Evolutionary conservation across 2,329 filamentous ascomycete species (phyloP).

Genomic region (Fusarium pseudonygamai): DNA sequence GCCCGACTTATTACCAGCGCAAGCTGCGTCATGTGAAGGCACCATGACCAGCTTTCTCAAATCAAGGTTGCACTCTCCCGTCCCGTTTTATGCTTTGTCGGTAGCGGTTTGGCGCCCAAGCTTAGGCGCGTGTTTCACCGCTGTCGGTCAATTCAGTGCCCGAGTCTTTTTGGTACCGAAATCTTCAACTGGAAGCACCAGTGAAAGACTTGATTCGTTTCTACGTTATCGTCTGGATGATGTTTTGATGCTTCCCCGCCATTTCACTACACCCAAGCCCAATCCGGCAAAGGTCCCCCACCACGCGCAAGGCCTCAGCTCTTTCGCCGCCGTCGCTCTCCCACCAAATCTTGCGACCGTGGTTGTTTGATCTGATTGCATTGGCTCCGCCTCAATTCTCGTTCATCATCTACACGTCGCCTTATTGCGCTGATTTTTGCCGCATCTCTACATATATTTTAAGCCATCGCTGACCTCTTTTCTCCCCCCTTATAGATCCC

Average conservation of each 20-base stretch:
- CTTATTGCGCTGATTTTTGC: conserved; percentile 21
- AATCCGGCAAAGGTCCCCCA: conserved; percentile 45
- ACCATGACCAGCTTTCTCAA: conserved; percentile 54
- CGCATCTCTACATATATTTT: conserved; percentile 10
- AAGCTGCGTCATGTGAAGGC: conserved; percentile 51
- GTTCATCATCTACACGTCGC: conserved; percentile 20
- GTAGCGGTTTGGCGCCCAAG: conserved; percentile 1
- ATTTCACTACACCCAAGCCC: conserved; percentile 43
- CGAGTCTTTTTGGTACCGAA: not conserved
- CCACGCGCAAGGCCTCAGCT: conserved; percentile 39
- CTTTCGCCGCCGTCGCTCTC: conserved; percentile 37
- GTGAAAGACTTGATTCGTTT: conserved; percentile 26
- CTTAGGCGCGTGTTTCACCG: not conserved
- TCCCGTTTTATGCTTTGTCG: conserved; percentile 4
- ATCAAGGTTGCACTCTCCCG: conserved; percentile 50
- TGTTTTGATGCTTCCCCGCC: conserved; percentile 44
- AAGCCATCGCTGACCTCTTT: conserved; percentile 24
- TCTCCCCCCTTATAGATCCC: conserved; percentile 53
- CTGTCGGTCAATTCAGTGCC: conserved; percentile 7
- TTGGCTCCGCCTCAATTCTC: conserved; percentile 33
- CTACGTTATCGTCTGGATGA: conserved; percentile 35
- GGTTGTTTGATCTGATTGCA: conserved; percentile 37
- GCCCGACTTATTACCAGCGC: conserved; percentile 29
- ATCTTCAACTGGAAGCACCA: not conserved
- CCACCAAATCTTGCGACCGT: conserved; percentile 39